Evolutionary conservation across 805 yeast species (phyloP), one percentile per base, ranked within the genome.

Genomic region (Saturnispora sekii): DNA sequence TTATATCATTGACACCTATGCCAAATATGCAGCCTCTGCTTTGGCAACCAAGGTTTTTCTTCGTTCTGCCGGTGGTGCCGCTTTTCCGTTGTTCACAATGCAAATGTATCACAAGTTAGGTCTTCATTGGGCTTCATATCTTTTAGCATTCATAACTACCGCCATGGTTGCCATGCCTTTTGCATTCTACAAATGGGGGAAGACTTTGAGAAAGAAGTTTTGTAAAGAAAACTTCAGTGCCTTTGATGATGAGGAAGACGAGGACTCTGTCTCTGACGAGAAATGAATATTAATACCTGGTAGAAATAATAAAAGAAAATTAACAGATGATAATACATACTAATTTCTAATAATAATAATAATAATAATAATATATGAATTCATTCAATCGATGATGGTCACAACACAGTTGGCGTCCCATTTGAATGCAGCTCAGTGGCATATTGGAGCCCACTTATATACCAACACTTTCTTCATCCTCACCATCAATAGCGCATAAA

Each of bases 1-100:
- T 65, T 86, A 89, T 58, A 89, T 88, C 63, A 85, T 88, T 59
- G 96, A 88, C 64, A 83, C 95, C 34, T 87, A 88, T 64, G 82
- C 86, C 43, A 77, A 81, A 57, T 81, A 73, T 57, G 89, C 90
- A 5, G 87, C 93, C 8, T 72, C 81, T 48, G 93, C 93, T 0
- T 69, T 84, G 53, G 90, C 90, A 12, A 82, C 90, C 4, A 84
- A 84, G 59, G 90, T 83, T 29, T 83, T 84, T 56, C 67, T 84
- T 54, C 74, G 94, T 70, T 73, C 82, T 54, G 83, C 87, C 16
- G 89, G 88, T 56, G 94, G 93, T 68, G 90, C 88, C 26, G 90
- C 88, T 0, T 82, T 84, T 73, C 89, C 90, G 48, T 67, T 84
- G 53, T 83, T 84, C 59, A 77, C 84, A n/a, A 76, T 79, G 33